A percentile compares a stretch with the other conserved stretches of the same genome.
Evolutionary conservation across 2,329 filamentous ascomycete species (phyloP).

Genomic region (Fusarium irregulare): DNA sequence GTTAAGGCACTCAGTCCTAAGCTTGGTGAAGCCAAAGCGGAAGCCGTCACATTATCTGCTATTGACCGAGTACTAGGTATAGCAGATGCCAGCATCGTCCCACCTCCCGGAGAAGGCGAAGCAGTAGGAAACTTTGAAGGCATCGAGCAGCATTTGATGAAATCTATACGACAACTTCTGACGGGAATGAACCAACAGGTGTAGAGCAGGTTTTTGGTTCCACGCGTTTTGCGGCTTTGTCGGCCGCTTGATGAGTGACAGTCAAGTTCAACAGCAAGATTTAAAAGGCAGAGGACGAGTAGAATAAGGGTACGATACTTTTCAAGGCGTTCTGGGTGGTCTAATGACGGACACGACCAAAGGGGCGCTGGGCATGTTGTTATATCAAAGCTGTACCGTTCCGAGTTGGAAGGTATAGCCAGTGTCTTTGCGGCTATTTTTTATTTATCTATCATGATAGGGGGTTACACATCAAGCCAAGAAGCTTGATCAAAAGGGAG

Average conservation of each 20-base stretch:
- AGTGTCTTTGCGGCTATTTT: conserved; percentile 1
- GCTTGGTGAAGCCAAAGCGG: conserved; percentile 56
- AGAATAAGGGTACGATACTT: conserved; percentile 28
- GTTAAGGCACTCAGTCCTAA: conserved; percentile 56
- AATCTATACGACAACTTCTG: conserved; percentile 54
- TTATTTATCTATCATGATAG: conserved; percentile 15
- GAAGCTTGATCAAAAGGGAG: conserved; percentile 21
- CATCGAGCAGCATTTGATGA: conserved; percentile 56
- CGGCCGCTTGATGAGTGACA: background rate
- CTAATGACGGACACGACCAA: conserved; percentile 44
- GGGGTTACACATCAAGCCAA: conserved; percentile 13
- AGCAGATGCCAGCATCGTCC: conserved; percentile 56
- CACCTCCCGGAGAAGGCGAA: conserved; percentile 50
- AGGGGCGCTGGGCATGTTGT: conserved; percentile 37
- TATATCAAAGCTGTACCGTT: conserved; percentile 23
- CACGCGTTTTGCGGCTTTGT: background rate
- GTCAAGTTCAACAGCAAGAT: background rate
- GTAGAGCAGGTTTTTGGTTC: conserved; percentile 23
- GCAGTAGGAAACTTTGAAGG: conserved; percentile 52
- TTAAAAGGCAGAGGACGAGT: conserved; percentile 19
- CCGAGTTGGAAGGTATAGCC: conserved; percentile 6
- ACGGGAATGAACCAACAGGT: conserved; percentile 56
- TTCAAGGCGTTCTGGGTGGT: conserved; percentile 44
- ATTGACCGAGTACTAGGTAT: conserved; percentile 64
- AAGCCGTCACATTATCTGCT: conserved; percentile 61